Conservation (phyloP, 1,284 basidiomycete species). For the Pascua guehoae region DNA sequence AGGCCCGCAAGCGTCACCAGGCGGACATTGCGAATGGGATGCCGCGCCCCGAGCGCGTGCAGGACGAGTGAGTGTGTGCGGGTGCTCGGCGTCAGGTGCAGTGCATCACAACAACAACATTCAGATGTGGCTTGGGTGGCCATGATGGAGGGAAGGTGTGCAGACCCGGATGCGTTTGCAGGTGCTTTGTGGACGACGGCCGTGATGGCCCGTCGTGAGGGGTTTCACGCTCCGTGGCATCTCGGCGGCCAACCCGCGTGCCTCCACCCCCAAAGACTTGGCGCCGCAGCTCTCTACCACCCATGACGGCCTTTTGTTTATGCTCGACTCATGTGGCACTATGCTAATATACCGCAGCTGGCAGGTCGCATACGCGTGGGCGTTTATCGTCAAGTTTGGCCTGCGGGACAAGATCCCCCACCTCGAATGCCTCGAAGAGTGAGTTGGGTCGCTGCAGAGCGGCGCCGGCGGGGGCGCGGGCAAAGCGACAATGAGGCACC, state of each 20-base stretch:
- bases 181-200: no score
- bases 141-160: no score
- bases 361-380: conserved; percentile 47
- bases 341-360: conserved; percentile 27
- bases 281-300: no score
- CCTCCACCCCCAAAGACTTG: no score
- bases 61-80: conserved; percentile 38
- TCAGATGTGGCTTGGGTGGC: no score
- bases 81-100: no score
- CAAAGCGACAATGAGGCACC: background rate
- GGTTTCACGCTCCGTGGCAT: no score
- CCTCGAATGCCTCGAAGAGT: conserved; percentile 42
- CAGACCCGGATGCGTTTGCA: no score
- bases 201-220: no score
- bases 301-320: conserved; percentile 1
- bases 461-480: background rate
- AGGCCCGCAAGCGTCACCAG: conserved; percentile 15
- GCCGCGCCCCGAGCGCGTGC: conserved; percentile 18
- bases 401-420: conserved; percentile 26
- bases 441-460: conserved; percentile 10
- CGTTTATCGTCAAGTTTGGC: conserved; percentile 45
- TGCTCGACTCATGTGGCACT: background rate
- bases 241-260: no score
- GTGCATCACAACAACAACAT: no score
- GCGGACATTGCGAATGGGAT: conserved; percentile 29